phyloP scores from a whole-genome alignment of 2,329 filamentous ascomycete genomes.

The Diaporthe amygdali region DNA sequence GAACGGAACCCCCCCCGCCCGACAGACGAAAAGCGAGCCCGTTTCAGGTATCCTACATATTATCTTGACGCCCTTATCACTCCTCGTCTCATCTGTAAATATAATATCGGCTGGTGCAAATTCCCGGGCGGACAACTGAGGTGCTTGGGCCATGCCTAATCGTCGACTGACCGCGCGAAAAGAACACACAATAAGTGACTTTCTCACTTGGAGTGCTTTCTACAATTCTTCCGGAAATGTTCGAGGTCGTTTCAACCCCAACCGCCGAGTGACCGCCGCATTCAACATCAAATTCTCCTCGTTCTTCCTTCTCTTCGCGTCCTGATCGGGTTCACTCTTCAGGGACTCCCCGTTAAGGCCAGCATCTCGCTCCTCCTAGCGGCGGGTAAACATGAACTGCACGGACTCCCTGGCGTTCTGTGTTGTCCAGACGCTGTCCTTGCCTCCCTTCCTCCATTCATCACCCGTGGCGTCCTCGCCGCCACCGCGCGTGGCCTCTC shows the following conservation, averaged over 20 bases:
- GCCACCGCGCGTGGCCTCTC: conserved; percentile 73
- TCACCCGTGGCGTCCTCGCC: conserved; percentile 61
- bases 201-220: neutral
- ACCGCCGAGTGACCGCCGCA: neutral
- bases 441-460: conserved; percentile 71
- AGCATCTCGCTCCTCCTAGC: neutral
- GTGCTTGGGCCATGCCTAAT: neutral
- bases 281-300: neutral
- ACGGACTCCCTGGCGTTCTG: conserved; percentile 67
- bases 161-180: neutral
- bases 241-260: neutral
- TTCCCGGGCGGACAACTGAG: neutral
- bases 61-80: neutral
- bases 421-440: conserved; percentile 60
- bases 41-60: neutral
- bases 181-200: neutral
- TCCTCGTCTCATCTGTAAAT: neutral
- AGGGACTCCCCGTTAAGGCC: neutral
- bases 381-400: conserved; percentile 55
- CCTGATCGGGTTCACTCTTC: neutral
- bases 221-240: neutral
- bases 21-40: too few relatives aligned
- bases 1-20: too few relatives aligned
- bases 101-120: too few relatives aligned
- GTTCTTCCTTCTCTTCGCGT: neutral